Evolutionary conservation across 129 eudicot species (phyloP), one percentile per base, ranked within the genome.

Genomic region (Scalesia atractyloides): DNA sequence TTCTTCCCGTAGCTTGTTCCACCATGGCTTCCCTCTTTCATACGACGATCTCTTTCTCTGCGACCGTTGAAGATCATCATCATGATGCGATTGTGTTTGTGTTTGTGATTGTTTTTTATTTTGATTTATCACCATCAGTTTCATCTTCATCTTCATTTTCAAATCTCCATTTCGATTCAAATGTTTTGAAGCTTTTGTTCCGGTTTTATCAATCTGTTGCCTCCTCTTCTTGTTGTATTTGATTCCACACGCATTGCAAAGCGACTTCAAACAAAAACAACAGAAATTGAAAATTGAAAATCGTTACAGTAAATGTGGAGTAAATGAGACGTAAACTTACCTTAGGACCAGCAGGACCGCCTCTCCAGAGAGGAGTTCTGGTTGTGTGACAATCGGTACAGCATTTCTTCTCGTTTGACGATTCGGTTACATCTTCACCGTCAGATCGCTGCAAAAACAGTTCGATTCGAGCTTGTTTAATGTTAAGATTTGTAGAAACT

Each of bases 181-280:
- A 46, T 11, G 19, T 56, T 41, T 76, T 8, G 33, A 24, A 39
- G 56, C 7, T 65, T 14, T 62, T 57, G 62, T 63, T 22, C 79
- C 22, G 37, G 26, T 64, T 79, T 76, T 48, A 69, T 86, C 86
- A 56, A 89, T 59, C 14, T 74, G 68, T 39, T 87, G 76, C 61
- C 92, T 82, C 57, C 90, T 78, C 85, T 78, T 89, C 76, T 89
- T 89, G 68, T 86, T 79, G 82, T 86, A 89, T 47, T 89, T 86
- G 68, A 86, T 86, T 16, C 96, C 96, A 76, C 96, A 89, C 19
- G 96, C 96, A 73, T 89, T 86, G 53, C 96, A 89, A 18, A 89
- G 65, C 19, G 96, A 84, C 92, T 86, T 73, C 56, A 11, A 34
- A 39, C 66, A 67, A 13, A 54, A 59, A 30, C 65, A 59, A 59